Base-by-base conservation (phyloP, 2,329 filamentous ascomycete genomes). In the Pseudogymnoascus sp. region DNA sequence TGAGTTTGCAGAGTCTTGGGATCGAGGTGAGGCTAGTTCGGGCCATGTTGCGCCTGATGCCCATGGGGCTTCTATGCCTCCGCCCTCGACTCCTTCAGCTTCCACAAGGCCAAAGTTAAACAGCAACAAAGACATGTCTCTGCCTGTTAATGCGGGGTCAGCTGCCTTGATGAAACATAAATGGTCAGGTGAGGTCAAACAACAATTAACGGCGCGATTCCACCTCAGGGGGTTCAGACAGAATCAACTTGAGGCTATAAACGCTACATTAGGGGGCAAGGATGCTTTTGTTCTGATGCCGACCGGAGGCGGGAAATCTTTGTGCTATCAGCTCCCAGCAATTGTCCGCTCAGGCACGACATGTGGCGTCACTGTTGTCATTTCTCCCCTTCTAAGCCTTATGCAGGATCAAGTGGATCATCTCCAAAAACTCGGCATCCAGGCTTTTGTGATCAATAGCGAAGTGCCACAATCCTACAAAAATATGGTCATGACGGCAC, bases 271-370 rank as follows among this genome's bases (percentile, higher is more conserved):
- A 53, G 81, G 79, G 31, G 95, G 93, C 2, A 87, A 93, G 67
- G 93, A 99, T 75, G 88, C 90, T 0, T 99, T 99, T 73, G 89
- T 99, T 15, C 80, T 99, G 40, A 99, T 99, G 95, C 95, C 96
- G 2, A 99, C 95, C 0, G 95, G 95, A 62, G 95, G 95, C 65
- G 95, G 95, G 44, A 99, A 99, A 74, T 97, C 93, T 1, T 80
- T 99, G 1, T 97, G 95, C 74, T 99, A 99, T 74, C 96, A 99
- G 74, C 78, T 99, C 11, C 96, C 95, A 13, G 91, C 95, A 1
- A 84, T 97, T 19, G 82, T 99, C 33, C 84, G 82, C 59, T 89
- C 85, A 53, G 95, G 95, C 47, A 89, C 83, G 70, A 97, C 93
- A 0, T 80, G 80, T 35, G 96, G 95, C 3, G 87, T 99, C 23